Evolutionary conservation across 2,329 filamentous ascomycete genomes (phyloP).

Genomic region (Dactylellina drechsleri): DNA sequence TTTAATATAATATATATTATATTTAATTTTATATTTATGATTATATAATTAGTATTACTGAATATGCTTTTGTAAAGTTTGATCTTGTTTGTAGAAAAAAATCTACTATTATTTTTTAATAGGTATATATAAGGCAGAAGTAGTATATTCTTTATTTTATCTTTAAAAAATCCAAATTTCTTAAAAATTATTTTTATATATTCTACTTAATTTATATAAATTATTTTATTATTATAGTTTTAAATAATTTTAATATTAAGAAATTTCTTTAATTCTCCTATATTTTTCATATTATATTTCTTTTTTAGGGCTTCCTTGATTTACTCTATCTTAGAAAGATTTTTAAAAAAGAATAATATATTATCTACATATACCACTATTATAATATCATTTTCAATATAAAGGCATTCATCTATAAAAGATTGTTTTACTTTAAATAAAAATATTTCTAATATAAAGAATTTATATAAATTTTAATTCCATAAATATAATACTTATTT

Average conservation of each 20-base stretch:
- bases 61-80: conserved; percentile 29
- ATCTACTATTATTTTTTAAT: too few species aligned
- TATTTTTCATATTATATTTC: conserved; percentile 23
- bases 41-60: neutral
- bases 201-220: too few species aligned
- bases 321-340: conserved; percentile 21
- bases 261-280: neutral
- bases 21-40: neutral
- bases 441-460: too few species aligned
- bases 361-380: conserved; percentile 39
- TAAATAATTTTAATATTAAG: conserved; percentile 41
- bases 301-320: conserved; percentile 27
- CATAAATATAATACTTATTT: too few species aligned
- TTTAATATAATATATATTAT: conserved; percentile 1
- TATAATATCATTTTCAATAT: conserved; percentile 21
- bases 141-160: neutral
- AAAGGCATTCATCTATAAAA: conserved; percentile 28
- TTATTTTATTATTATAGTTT: conserved; percentile 54
- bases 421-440: conserved; percentile 12
- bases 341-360: too few species aligned
- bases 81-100: conserved; percentile 12
- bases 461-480: too few species aligned
- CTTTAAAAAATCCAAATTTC: conserved; percentile 31
- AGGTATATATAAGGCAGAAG: neutral
- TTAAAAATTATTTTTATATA: conserved; percentile 26